Base-by-base conservation (phyloP, 163 green algal species). In the Coccomyxa subellipsoidea region DNA sequence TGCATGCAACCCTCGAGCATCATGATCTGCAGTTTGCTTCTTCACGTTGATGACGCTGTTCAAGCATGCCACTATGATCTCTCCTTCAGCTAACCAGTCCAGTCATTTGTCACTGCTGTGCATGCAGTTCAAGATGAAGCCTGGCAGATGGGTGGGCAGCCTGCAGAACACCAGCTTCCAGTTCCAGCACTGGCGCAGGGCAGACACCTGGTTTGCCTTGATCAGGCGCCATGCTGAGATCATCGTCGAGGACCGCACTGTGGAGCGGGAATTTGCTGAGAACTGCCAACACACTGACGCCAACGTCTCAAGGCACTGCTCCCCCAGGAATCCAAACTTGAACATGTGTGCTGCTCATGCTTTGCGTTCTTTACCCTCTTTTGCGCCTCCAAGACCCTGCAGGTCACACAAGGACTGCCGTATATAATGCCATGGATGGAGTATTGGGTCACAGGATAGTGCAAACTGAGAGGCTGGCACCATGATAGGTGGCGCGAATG, bases 171-270 rank as follows among this genome's bases (percentile, higher is more conserved):
- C 27, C 36, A 39, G 12, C 25, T 37, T 80, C 1, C 36, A 59
- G 7, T 29, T 31, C 27, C 32, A 80, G 21, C 47, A 38, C 6
- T 90, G 86, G 86, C 84, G 84, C 59, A 90, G 86, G 84, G 35
- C 15, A 36, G 76, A 37, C 59, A 84, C 87, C 76, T 90, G 87
- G 87, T 79, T 89, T 39, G 35, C 39, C 18, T 75, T 90, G 7
- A 81, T 82, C 1, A 79, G 84, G 7, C 40, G 85, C 40, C 88
- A 91, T 76, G 88, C 88, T 2, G 38, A 82, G 47, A 10, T 85
- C 1, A 83, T 89, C n/a, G 78, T 77, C 0, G 59, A 76, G 1
- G 88, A 91, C 27, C 27, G 18, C n/a, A 34, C 8, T 8, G 4
- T 73, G 32, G 66, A 73, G 66, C 66, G 4, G 27, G 18, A 73